Percentiles rank a stretch among this genome's conserved stretches.
These are phyloP conservation scores for Boletus fagicola DNA, from an alignment of 768 basidiomycete species.

Conservation along the genomic window DNA sequence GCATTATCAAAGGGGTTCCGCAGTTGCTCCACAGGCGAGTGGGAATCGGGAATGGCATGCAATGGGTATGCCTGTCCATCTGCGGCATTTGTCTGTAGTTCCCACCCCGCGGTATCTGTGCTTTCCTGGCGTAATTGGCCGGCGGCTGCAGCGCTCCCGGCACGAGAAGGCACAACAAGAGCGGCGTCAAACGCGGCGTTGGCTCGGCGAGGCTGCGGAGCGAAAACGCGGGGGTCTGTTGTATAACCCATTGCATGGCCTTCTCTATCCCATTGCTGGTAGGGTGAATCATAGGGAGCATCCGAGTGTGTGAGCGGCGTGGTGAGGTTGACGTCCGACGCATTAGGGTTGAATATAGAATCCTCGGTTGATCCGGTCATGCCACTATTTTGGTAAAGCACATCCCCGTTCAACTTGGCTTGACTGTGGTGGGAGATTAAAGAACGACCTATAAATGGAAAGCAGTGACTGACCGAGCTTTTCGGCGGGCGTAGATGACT, in stretches of 20 bases:
- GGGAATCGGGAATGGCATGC: slow-evolving; percentile 18
- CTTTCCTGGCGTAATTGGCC: slow-evolving; percentile 26
- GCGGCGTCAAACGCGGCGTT: slow-evolving; percentile 16
- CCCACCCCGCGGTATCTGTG: slow-evolving; percentile 33
- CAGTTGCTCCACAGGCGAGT: slow-evolving; percentile 7
- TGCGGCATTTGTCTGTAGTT: slow-evolving; percentile 25
- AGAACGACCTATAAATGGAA: not conserved
- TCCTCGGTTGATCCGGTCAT: slow-evolving; percentile 31
- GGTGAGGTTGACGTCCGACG: slow-evolving; percentile 44
- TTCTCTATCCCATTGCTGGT: slow-evolving; percentile 52
- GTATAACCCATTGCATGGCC: slow-evolving; percentile 51
- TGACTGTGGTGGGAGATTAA: slow-evolving; percentile 41
- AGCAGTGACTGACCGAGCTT: slow-evolving; percentile 52
- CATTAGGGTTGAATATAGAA: slow-evolving; percentile 36
- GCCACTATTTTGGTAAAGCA: slow-evolving; percentile 31
- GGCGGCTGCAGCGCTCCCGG: slow-evolving; percentile 14
- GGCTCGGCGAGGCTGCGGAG: slow-evolving; percentile 47
- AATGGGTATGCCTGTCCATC: slow-evolving; percentile 27
- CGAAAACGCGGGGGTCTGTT: slow-evolving; percentile 44
- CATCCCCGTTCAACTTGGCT: slow-evolving; percentile 44
- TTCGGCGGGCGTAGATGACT: slow-evolving; percentile 68
- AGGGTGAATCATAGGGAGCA: slow-evolving; percentile 30
- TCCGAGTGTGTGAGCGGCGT: slow-evolving; percentile 27
- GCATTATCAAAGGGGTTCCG: slow-evolving; percentile 28
- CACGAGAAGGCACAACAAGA: slow-evolving; percentile 10